Evolutionary conservation across 2,329 filamentous ascomycete genomes (phyloP), one percentile per base, ranked within the genome.

Genomic region (Mollisia scopiformis): DNA sequence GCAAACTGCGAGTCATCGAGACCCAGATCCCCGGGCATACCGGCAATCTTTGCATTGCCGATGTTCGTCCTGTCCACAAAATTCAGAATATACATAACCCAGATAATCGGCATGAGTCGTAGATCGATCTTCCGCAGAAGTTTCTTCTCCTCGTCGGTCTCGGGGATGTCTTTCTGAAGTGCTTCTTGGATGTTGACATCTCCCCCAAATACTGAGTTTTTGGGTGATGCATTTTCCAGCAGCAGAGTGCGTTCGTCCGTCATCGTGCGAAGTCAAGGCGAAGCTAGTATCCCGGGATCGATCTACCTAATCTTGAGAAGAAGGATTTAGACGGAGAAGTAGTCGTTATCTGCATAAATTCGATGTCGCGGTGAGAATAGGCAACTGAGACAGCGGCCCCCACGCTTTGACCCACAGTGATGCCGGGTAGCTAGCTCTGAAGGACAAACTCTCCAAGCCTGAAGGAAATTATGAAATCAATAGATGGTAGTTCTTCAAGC

Each of bases 1-100:
- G 67, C 58, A 30, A 68, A 70, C 5, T 61, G 52, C 6, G 57
- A 47, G 25, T 55, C 59, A 27, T 64, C 57, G 4, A 70, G 62
- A 8, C 41, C 6, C 0, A 87, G 74, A 58, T 87, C 84, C 14
- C 73, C 62, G 58, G 85, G 83, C 0, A 87, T 76, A 0, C 79
- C 79, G 1, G 82, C 83, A 43, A 84, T 78, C 3, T 82, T 78
- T 0, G 83, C 84, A 68, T 86, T 83, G 0, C 82, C 65, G 30
- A 86, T 75, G 63, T 85, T 85, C 61, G 73, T 76, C 25, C 66
- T 76, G 66, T 85, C 83, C 19, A 85, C 74, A 66, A 82, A 85
- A 70, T 83, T 84, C 59, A 85, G 75, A 3, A 85, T 75, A 64
- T 84, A 85, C 75, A 86, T 82, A 50, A 84, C 59, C 47, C 82